These are phyloP conservation scores for Aciculoconidium aculeatum DNA, from an alignment of 805 yeast genomes.

Conservation along the genomic window DNA sequence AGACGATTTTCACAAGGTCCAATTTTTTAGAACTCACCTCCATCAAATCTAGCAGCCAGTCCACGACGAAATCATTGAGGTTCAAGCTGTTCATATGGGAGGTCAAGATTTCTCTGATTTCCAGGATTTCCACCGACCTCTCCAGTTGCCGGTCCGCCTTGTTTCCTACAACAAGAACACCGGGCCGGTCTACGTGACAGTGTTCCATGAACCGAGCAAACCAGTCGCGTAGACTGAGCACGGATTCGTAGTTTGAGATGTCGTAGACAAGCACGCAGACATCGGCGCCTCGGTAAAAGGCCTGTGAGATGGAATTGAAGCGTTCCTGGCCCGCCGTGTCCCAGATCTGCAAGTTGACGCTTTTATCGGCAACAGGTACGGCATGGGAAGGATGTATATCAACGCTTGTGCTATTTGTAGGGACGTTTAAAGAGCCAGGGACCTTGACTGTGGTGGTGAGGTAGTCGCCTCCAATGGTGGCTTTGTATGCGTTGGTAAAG, in stretches of 20 bases:
- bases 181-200: slow-evolving; percentile 43
- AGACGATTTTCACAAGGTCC: slow-evolving; percentile 27
- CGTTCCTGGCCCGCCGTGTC: slow-evolving; percentile 46
- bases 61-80: slow-evolving; percentile 22
- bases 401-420: no score
- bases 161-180: slow-evolving; percentile 49
- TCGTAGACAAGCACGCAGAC: slow-evolving; percentile 51
- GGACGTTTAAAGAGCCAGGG: no score
- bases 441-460: slow-evolving; percentile 35
- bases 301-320: slow-evolving; percentile 44
- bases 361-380: no score
- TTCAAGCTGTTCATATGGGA: slow-evolving; percentile 10
- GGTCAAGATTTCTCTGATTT: slow-evolving; percentile 29
- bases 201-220: slow-evolving; percentile 42
- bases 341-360: slow-evolving; percentile 50
- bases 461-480: slow-evolving; percentile 57
- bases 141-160: slow-evolving; percentile 37
- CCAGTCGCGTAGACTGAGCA: slow-evolving; percentile 44
- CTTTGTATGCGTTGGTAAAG: slow-evolving; percentile 50
- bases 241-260: slow-evolving; percentile 45
- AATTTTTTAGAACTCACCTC: slow-evolving; percentile 30
- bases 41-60: slow-evolving; percentile 29
- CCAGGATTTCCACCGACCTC: slow-evolving; percentile 30
- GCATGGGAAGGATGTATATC: no score
- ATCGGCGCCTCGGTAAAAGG: slow-evolving; percentile 56